Conservation (phyloP, 2,329 filamentous ascomycete species). For the Sarocladium oryzae region DNA sequence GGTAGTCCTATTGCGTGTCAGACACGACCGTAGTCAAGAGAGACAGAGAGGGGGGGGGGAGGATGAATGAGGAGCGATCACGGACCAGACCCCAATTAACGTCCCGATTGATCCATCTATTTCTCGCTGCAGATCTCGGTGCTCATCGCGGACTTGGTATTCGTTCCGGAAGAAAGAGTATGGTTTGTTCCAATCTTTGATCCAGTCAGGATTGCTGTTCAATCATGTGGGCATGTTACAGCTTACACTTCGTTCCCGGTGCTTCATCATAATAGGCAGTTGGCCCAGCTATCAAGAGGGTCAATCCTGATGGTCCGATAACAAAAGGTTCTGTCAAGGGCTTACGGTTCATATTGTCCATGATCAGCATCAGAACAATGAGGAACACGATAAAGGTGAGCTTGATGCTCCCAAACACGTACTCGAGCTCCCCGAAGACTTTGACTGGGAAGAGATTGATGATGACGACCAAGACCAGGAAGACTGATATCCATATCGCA, state of each 20-base stretch:
- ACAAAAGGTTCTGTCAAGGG: too few species aligned
- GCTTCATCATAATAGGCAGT: conserved; percentile 29
- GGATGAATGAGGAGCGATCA: not conserved
- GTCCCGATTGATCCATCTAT: conserved; percentile 20
- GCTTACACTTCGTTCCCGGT: conserved; percentile 28
- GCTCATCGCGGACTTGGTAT: conserved; percentile 25
- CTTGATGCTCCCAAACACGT: conserved; percentile 30
- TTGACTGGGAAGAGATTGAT: conserved; percentile 31
- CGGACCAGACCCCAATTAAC: conserved; percentile 32
- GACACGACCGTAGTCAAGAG: not conserved
- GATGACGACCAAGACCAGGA: conserved; percentile 25
- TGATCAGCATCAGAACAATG: conserved; percentile 29
- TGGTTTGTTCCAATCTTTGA: conserved; percentile 16
- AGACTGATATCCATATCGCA: conserved; percentile 31
- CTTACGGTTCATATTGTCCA: conserved; percentile 30
- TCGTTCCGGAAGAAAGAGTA: conserved; percentile 30
- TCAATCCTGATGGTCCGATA: too few species aligned
- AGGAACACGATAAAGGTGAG: conserved; percentile 28
- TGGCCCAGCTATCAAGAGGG: conserved; percentile 20
- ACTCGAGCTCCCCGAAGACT: conserved; percentile 30
- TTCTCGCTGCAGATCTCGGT: not conserved
- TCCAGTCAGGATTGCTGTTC: not conserved
- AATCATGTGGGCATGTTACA: not conserved
- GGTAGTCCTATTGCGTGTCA: conserved; percentile 22
- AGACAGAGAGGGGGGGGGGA: not conserved